Percentiles rank a stretch among this genome's conserved stretches.
Evolutionary conservation across 1,284 basidiomycete genomes (phyloP).

Genomic region (Peniophora sp.): DNA sequence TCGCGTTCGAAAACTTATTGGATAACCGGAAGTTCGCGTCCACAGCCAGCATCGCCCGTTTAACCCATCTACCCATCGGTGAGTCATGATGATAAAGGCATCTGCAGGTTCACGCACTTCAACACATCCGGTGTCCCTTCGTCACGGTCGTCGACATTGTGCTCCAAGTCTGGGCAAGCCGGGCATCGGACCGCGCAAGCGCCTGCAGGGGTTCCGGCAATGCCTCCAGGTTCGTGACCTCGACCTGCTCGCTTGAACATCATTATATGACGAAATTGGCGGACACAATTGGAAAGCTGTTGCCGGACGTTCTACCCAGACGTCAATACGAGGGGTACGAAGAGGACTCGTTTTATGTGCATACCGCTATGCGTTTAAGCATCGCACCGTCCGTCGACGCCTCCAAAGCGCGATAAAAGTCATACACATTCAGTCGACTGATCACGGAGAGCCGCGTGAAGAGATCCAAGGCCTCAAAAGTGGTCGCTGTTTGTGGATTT

Average conservation of each 20-base stretch:
- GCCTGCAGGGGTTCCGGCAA: constrained; percentile 6
- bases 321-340: neutral
- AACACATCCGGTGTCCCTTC: too few species aligned
- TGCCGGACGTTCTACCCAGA: neutral
- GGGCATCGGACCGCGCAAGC: constrained; percentile 17
- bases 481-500: constrained; percentile 5
- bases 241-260: constrained; percentile 17
- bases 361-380: neutral
- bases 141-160: too few species aligned
- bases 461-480: constrained; percentile 2
- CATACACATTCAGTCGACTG: neutral
- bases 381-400: neutral
- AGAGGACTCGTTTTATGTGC: too few species aligned
- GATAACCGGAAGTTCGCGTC: constrained; percentile 20
- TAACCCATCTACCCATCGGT: constrained; percentile 14
- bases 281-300: neutral
- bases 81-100: neutral
- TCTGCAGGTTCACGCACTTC: constrained; percentile 15
- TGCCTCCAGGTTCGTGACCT: constrained; percentile 12
- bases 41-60: constrained; percentile 16
- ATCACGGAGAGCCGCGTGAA: neutral
- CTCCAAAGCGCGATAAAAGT: neutral
- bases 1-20: constrained; percentile 10
- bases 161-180: constrained; percentile 20
- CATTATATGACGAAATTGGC: constrained; percentile 13